Base-by-base conservation (phyloP, 176 grass and related monocot genomes). In the Pontederia crassipes region DNA sequence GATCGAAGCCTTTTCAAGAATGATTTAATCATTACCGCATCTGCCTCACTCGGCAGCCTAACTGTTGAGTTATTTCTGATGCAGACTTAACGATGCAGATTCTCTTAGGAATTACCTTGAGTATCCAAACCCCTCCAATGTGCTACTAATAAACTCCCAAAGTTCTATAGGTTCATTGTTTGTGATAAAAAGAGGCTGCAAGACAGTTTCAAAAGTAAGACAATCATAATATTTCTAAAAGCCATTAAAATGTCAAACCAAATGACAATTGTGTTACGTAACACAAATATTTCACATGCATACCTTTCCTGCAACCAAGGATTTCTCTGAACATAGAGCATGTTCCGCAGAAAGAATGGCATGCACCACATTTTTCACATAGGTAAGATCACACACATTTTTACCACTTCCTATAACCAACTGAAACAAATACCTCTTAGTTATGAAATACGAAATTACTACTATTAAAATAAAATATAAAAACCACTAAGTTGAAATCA, bases 141-240 rank as follows among this genome's bases (percentile, higher is more conserved):
- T 85, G 67, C 71, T 73, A 73, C 72, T 83, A 74, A 97, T 81
- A 58, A 97, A 97, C 56, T 97, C 79, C 93, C 93, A 97, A 27
- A 82, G 83, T 75, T 78, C 20, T n/a, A 88, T 46, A 58, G 87
- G 76, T 72, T 85, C 70, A 57, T 75, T 79, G 70, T 97, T 97
- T 26, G 93, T 91, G 72, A 97, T 45, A 72, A 97, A 97, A 85
- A 85, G 85, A 6, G 87, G 48, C 93, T 97, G 84, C 29, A 65
- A 64, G 72, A 58, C 32, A 77, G 49, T 64, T 68, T 29, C 28
- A 48, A 4, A 24, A 27, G 1, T 15, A 48, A 49, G 70, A 63
- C 54, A 71, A 40, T 20, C 11, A 46, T 62, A 73, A 71, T n/a
- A 66, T 3, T 46, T 50, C 47, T 67, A n/a, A 52, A 63, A 28